A percentile compares a stretch with the other conserved stretches of the same genome.
phyloP scores from a whole-genome alignment of 2,329 filamentous ascomycete genomes.

The Pseudophaeomoniella oleicola region DNA sequence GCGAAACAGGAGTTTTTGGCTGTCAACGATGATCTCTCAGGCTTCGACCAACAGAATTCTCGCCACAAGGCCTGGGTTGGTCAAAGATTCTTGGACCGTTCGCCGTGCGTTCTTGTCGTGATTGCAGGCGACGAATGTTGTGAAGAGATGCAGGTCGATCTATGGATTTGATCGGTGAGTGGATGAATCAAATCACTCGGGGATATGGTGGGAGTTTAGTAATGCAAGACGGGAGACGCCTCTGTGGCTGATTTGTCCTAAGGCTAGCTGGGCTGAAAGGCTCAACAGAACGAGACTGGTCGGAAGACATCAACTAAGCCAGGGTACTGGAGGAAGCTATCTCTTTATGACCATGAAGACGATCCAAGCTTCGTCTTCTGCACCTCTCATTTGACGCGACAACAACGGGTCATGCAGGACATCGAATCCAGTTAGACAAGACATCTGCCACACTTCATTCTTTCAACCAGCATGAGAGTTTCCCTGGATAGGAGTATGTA shows the following conservation, averaged over 20 bases:
- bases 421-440: conserved; percentile 14
- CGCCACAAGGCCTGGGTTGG: too few relatives aligned
- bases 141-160: too few relatives aligned
- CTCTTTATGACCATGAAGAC: conserved; percentile 18
- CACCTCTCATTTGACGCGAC: conserved; percentile 29
- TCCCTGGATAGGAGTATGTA: background rate
- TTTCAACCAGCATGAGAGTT: background rate
- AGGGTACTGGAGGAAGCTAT: conserved; percentile 1
- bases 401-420: conserved; percentile 27
- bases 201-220: too few relatives aligned
- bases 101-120: too few relatives aligned
- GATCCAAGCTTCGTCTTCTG: conserved; percentile 18
- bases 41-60: too few relatives aligned
- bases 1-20: too few relatives aligned
- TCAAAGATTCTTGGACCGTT: too few relatives aligned
- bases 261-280: background rate
- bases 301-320: background rate
- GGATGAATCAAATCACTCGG: too few relatives aligned
- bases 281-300: background rate
- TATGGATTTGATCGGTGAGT: too few relatives aligned
- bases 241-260: background rate
- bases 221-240: background rate
- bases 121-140: too few relatives aligned
- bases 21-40: too few relatives aligned
- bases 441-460: background rate